Conservation (phyloP, 2,329 filamentous ascomycete species). For the Cyclaneusma minus region DNA sequence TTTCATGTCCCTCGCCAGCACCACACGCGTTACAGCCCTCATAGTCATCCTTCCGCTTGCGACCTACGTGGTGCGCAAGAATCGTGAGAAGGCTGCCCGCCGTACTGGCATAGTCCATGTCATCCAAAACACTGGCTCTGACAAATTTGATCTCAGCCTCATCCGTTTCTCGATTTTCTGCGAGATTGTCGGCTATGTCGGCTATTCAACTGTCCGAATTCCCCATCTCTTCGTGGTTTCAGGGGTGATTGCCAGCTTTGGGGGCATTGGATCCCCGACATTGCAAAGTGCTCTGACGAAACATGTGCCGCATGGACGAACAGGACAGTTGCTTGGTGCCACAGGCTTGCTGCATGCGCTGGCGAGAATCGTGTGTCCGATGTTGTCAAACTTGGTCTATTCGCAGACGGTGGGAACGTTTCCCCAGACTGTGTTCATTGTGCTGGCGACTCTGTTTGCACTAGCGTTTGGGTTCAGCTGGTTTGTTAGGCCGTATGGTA, state of each 20-base stretch:
- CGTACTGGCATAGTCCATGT: constrained; percentile 60
- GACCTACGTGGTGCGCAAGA: constrained; percentile 55
- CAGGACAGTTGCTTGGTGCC: constrained; percentile 80
- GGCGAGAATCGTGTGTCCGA: constrained; percentile 62
- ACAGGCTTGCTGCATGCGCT: constrained; percentile 75
- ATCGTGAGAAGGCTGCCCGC: constrained; percentile 12
- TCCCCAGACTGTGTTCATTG: constrained; percentile 71
- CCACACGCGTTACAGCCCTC: constrained; percentile 57
- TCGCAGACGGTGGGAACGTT: constrained; percentile 63
- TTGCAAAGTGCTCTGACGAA: constrained; percentile 78
- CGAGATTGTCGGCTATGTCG: constrained; percentile 60
- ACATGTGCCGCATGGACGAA: constrained; percentile 68
- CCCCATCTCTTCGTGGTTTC: constrained; percentile 52
- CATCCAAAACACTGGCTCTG: constrained; percentile 44
- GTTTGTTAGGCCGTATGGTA: constrained; percentile 60
- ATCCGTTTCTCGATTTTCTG: constrained; percentile 62
- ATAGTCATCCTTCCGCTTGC: constrained; percentile 60
- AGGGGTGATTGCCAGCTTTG: constrained; percentile 59
- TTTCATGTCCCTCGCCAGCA: constrained; percentile 69
- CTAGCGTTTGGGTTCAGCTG: constrained; percentile 50
- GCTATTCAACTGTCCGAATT: constrained; percentile 52
- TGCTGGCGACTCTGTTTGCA: constrained; percentile 51
- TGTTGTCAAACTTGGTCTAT: constrained; percentile 77
- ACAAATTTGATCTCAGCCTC: constrained; percentile 61
- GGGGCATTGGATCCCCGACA: constrained; percentile 74